Evolutionary conservation across 2,329 filamentous ascomycete genomes (phyloP).

Genomic region (Aureobasidium sp.): DNA sequence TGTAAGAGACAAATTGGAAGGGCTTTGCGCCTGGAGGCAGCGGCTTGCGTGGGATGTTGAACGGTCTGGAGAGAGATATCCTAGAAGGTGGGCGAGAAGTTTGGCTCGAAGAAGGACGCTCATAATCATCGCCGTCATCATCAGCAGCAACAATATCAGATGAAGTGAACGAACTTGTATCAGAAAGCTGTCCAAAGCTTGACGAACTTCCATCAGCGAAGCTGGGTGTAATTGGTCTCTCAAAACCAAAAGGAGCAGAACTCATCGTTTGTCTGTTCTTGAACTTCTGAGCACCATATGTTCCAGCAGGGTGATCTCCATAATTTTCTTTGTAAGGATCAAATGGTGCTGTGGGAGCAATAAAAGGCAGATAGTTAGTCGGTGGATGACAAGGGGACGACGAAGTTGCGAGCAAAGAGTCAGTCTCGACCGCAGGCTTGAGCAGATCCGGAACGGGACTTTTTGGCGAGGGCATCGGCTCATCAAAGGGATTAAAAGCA

Average conservation of each 20-base stretch:
- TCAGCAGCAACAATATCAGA: not conserved
- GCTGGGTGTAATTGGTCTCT: not conserved
- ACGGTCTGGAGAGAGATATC: not conserved
- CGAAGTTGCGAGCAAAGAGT: not conserved
- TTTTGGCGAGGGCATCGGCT: not conserved
- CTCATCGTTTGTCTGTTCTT: not conserved
- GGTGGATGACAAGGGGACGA: not conserved
- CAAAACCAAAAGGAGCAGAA: not conserved
- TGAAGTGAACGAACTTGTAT: not conserved
- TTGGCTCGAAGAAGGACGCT: not conserved
- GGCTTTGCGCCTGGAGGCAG: not conserved
- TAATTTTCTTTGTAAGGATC: conserved; percentile 3
- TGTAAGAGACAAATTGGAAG: not conserved
- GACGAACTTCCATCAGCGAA: not conserved
- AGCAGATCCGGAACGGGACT: not conserved
- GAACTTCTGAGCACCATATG: not conserved
- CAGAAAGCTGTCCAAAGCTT: not conserved
- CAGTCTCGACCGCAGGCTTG: not conserved
- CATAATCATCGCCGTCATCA: not conserved
- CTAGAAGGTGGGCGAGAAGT: not conserved
- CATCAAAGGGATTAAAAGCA: conserved; percentile 1
- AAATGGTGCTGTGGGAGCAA: not conserved
- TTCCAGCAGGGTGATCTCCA: not conserved
- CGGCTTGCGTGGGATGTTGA: conserved; percentile 4
- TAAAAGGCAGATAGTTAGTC: not conserved